Base-by-base conservation (phyloP, 2,329 filamentous ascomycete species). In the Arthrobotrys sinensis region DNA sequence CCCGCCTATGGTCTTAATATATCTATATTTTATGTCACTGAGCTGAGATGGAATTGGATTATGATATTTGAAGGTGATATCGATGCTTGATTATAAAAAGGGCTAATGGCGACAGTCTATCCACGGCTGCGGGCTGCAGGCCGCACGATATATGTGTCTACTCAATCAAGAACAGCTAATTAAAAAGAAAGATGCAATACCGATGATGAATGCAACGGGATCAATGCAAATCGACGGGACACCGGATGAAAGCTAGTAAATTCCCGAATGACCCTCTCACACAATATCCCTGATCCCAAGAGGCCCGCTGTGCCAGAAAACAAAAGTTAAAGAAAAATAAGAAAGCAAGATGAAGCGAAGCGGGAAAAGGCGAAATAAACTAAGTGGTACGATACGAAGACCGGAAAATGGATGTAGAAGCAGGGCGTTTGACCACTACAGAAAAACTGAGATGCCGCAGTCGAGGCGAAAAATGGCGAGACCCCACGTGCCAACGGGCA, bases 121-220 rank as follows among this genome's bases (percentile, higher is more conserved):
- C 24, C n/a, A 3, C 50, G 11, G 6, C 50, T 14, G 48, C 48
- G 12, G 21, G 48, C 50, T 34, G 24, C 24, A 53, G 8, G 24
- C 50, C 24, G 50, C 28, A 55, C 40, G 48, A 52, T 52, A 52
- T 52, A 32, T 57, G 1, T 53, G 16, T 11, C 52, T 21, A 57
- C 52, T 57, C 52, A 38, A 57, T 38, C 52, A 57, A 57, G 52
- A 32, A 21, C 10, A 57, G 55, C 57, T 53, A 32, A 45, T 65
- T 38, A 43, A 43, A 68, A 57, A 63, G 28, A 50, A 69, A 28
- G 11, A 62, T 68, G 66, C 46, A 73, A 55, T 43, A 60, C 36
- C 52, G 57, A 62, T 43, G 21, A 57, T 40, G 43, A 53, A 19
- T 45, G 48, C 43, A 63, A 68, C 66, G 10, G 34, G 21, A 55